Evolutionary conservation across 352 stramenopile genomes (phyloP), one percentile per base, ranked within the genome.

Genomic region (Pseudoperonospora humuli): DNA sequence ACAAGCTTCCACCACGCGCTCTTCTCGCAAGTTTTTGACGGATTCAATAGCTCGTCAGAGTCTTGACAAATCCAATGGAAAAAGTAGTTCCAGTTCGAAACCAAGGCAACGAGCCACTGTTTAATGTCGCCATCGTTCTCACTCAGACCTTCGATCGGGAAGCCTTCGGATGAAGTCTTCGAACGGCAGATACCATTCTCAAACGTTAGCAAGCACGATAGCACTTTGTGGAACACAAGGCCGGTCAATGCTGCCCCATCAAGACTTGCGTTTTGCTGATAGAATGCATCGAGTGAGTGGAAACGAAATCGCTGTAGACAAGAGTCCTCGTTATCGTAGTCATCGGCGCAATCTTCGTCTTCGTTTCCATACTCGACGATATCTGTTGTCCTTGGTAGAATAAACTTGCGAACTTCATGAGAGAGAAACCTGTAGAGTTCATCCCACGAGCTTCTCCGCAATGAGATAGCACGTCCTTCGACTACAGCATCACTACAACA

Each of bases 61-160:
- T 55, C 50, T 19, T 76, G 64, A 7, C 64, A 71, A 17, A 82
- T 58, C 70, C 70, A 82, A 23, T 65, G 52, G 35, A 82, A 79
- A 47, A 82, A 73, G 9, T 69, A 63, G 39, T 68, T 74, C 57
- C 56, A 59, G 26, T 76, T 76, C 20, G 70, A 72, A 42, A 73
- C 64, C 45, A 82, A 44, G 24, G 56, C 53, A 10, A 63, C 21
- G 3, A 78, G 31, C 70, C 70, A 82, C 23, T 59, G 49, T 41
- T 58, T 65, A 11, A 65, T 53, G 21, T 68, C 59, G 9, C 36
- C 37, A 13, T 56, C 42, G 13, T 50, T 62, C 11, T 53, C 50
- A 31, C 32, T 45, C 18, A 54, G 38, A 29, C 15, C 21, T 6
- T 58, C 50, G 15, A 68, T 51, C 5, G 39, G 26, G 15, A 58